A percentile compares a stretch with the other conserved stretches of the same genome.
phyloP scores from a whole-genome alignment of 768 basidiomycete species.

The Chlorophyllum brunneum region DNA sequence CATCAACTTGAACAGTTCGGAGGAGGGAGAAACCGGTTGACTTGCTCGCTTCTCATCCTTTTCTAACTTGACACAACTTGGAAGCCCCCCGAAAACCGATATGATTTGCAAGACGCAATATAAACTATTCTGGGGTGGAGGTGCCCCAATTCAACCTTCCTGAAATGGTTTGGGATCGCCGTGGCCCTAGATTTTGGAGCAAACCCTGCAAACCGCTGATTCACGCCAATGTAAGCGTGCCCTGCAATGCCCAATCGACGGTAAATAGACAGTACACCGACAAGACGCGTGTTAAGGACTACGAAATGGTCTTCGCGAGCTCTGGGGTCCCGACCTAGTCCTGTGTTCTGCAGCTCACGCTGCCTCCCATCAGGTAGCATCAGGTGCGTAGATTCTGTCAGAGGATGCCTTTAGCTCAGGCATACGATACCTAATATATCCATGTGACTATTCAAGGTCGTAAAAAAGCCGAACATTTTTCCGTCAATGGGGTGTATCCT shows the following conservation, averaged over 20 bases:
- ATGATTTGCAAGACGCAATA: background rate
- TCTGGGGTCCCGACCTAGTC: background rate
- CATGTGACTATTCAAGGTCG: background rate
- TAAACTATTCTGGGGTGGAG: background rate
- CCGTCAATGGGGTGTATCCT: background rate
- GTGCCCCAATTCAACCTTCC: no score
- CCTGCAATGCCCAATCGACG: background rate
- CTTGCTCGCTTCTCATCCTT: background rate
- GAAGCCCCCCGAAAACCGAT: background rate
- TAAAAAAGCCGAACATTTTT: slow-evolving; percentile 5
- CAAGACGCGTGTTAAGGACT: no score
- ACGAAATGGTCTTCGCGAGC: background rate
- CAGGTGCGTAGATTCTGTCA: no score
- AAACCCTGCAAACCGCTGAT: no score
- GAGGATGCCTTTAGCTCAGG: background rate
- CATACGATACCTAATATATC: background rate
- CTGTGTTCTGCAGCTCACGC: background rate
- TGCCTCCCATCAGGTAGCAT: background rate
- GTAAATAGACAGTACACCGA: background rate
- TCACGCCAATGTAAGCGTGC: no score
- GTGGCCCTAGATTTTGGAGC: no score
- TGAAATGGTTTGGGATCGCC: no score
- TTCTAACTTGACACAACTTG: background rate
- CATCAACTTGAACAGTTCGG: slow-evolving; percentile 2
- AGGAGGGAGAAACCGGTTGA: background rate